phyloP scores from a whole-genome alignment of 345 rosid genomes.

The Firmiana major region DNA sequence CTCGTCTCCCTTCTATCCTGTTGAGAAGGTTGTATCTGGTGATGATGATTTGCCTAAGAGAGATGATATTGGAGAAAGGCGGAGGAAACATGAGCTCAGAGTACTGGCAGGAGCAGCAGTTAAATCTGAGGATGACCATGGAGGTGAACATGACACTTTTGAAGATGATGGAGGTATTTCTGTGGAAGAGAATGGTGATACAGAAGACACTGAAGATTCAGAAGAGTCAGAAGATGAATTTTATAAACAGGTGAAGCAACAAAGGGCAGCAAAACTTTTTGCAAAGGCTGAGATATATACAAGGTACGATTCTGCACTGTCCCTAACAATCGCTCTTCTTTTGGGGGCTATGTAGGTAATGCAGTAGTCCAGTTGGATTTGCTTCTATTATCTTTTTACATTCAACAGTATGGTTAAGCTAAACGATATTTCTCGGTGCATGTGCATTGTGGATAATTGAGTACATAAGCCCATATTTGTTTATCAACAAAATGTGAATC shows the following conservation, averaged over 20 bases:
- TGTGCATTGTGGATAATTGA: background rate
- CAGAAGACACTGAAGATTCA: constrained; percentile 21
- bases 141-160: constrained; percentile 25
- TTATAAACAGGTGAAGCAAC: constrained; percentile 53
- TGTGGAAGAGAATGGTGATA: constrained; percentile 35
- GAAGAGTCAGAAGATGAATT: constrained; percentile 61
- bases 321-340: background rate
- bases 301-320: constrained; percentile 36
- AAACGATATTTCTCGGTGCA: background rate
- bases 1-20: constrained; percentile 1
- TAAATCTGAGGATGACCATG: constrained; percentile 52
- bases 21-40: constrained; percentile 62
- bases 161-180: constrained; percentile 27
- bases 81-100: constrained; percentile 79
- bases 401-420: background rate
- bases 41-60: constrained; percentile 86
- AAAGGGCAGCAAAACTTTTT: constrained; percentile 57
- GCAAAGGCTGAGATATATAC: constrained; percentile 62
- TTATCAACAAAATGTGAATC: background rate
- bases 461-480: background rate
- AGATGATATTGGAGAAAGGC: constrained; percentile 94
- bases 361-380: background rate
- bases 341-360: background rate
- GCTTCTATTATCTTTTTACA: background rate
- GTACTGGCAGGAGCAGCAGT: constrained; percentile 82